Conservation (phyloP, 2,329 filamentous ascomycete genomes). For the Ascochyta lentis region DNA sequence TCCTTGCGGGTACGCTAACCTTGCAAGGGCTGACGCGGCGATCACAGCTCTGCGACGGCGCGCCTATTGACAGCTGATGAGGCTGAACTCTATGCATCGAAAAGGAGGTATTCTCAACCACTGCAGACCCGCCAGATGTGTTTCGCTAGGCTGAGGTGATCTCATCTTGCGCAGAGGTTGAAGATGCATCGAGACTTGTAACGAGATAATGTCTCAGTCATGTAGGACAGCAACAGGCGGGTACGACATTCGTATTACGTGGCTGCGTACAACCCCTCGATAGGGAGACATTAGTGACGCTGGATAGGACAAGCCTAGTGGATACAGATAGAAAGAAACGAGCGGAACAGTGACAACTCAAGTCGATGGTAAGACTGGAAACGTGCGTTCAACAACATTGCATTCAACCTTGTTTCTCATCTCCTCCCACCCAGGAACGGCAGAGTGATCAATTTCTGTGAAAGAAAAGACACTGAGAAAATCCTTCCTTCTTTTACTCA, state of each 20-base stretch:
- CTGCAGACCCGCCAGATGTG: not conserved
- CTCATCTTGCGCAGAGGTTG: not conserved
- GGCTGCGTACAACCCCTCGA: not conserved
- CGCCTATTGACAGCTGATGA: slow-evolving; percentile 5
- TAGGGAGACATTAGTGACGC: not conserved
- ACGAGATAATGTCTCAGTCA: not conserved
- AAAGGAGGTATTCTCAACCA: slow-evolving; percentile 2
- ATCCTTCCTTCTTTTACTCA: too few relatives aligned
- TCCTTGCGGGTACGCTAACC: slow-evolving; percentile 3
- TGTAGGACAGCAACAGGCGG: not conserved
- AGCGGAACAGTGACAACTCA: not conserved
- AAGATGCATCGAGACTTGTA: not conserved
- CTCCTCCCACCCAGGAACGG: too few relatives aligned
- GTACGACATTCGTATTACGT: not conserved
- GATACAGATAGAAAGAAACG: not conserved
- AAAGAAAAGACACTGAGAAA: too few relatives aligned
- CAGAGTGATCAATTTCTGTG: too few relatives aligned
- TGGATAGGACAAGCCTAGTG: too few relatives aligned
- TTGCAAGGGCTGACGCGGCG: not conserved
- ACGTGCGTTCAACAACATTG: not conserved
- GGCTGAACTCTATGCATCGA: slow-evolving; percentile 9
- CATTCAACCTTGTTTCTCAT: too few relatives aligned
- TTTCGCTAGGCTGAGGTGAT: not conserved
- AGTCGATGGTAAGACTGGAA: not conserved
- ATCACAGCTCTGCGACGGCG: slow-evolving; percentile 2